phyloP scores from a whole-genome alignment of 2,329 filamentous ascomycete genomes.

The Pseudogymnoascus sp. region DNA sequence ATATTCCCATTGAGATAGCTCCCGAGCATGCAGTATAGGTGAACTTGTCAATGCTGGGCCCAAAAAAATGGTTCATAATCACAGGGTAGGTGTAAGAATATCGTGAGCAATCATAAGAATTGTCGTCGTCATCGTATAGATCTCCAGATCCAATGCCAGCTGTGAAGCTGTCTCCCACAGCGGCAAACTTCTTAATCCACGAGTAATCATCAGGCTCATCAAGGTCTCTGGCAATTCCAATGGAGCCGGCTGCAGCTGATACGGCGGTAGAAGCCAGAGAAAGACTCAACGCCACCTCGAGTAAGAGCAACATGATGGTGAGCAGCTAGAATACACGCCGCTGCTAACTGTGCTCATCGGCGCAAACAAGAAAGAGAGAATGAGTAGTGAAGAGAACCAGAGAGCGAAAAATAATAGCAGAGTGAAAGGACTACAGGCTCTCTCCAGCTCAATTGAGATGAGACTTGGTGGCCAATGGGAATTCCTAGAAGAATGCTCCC shows the following conservation, averaged over 20 bases:
- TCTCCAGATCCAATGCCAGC: slow-evolving; percentile 31
- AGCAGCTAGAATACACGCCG: not conserved
- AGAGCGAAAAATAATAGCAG: not conserved
- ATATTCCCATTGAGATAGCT: slow-evolving; percentile 24
- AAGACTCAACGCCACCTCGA: not conserved
- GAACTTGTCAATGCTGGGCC: slow-evolving; percentile 22
- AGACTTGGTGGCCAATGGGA: not conserved
- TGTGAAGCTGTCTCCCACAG: slow-evolving; percentile 34
- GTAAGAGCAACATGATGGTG: not conserved
- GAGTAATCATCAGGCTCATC: not conserved
- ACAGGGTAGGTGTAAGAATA: slow-evolving; percentile 26
- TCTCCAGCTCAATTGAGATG: not conserved
- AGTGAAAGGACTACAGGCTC: not conserved
- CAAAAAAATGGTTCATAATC: slow-evolving; percentile 23
- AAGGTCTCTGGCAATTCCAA: not conserved
- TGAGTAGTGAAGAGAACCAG: not conserved
- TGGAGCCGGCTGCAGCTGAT: not conserved
- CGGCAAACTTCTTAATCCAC: slow-evolving; percentile 27
- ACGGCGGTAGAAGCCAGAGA: not conserved
- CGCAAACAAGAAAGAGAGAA: not conserved
- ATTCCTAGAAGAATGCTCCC: no score
- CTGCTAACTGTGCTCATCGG: not conserved
- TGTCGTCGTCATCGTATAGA: slow-evolving; percentile 9
- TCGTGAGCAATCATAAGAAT: slow-evolving; percentile 23
- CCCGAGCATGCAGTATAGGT: slow-evolving; percentile 27